phyloP scores from a whole-genome alignment of 1,284 basidiomycete species.

The Austropuccinia psidii region DNA sequence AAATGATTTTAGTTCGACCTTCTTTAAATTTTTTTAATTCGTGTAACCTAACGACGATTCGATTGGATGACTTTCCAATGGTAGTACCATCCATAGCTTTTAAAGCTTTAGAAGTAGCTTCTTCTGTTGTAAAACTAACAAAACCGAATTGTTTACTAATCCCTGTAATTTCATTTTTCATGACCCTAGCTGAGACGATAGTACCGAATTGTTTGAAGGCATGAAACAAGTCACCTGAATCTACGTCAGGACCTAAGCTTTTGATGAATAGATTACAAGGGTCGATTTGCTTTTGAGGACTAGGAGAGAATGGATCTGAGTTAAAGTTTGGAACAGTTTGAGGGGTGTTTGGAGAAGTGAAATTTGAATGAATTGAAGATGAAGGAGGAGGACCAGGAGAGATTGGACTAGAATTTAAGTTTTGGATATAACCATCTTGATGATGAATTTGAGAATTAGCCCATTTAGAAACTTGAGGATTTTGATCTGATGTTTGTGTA shows the following conservation, averaged over 20 bases:
- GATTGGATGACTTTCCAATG: slow-evolving; percentile 58
- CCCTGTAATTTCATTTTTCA: slow-evolving; percentile 69
- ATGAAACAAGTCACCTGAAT: slow-evolving; percentile 69
- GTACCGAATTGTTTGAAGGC: slow-evolving; percentile 55
- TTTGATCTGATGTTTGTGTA: neutral
- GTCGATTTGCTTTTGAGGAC: slow-evolving; percentile 76
- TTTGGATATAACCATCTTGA: slow-evolving; percentile 55
- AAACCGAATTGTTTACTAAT: slow-evolving; percentile 91
- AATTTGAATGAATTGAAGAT: slow-evolving; percentile 53
- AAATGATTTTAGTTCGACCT: slow-evolving; percentile 44
- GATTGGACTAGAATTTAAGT: slow-evolving; percentile 48
- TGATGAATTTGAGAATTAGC: slow-evolving; percentile 40
- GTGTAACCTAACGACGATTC: slow-evolving; percentile 74
- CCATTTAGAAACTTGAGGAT: slow-evolving; percentile 40
- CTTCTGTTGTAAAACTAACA: slow-evolving; percentile 58
- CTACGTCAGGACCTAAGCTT: slow-evolving; percentile 76
- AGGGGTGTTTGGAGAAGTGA: slow-evolving; percentile 61
- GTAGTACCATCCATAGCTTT: slow-evolving; percentile 67
- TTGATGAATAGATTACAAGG: slow-evolving; percentile 75
- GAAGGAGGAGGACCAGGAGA: slow-evolving; percentile 49
- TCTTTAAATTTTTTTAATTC: slow-evolving; percentile 81
- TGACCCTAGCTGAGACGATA: slow-evolving; percentile 69
- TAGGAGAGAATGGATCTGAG: slow-evolving; percentile 62
- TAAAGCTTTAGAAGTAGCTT: slow-evolving; percentile 61
- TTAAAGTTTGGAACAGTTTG: slow-evolving; percentile 73